phyloP scores from a whole-genome alignment of 164 flowering plant genomes.

The Kingdonia uniflora region DNA sequence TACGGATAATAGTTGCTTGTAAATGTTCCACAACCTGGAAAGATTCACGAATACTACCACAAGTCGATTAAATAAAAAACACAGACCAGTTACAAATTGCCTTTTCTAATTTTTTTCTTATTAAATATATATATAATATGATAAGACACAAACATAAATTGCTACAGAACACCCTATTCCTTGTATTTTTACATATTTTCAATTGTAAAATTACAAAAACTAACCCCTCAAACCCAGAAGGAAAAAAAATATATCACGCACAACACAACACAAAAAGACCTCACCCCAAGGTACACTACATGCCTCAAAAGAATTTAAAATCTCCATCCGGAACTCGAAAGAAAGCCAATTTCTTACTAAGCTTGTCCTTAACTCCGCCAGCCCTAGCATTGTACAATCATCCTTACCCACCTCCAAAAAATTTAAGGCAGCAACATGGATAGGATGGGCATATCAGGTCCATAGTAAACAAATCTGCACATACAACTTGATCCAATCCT shows the following conservation, averaged over 20 bases:
- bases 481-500: conserved; percentile 15
- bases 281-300: conserved; percentile 20
- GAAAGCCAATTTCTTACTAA: conserved; percentile 24
- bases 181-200: conserved; percentile 13
- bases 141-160: conserved; percentile 8
- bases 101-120: conserved; percentile 6
- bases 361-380: conserved; percentile 35
- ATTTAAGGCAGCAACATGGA: conserved; percentile 17
- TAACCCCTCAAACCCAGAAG: conserved; percentile 14
- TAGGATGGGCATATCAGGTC: conserved; percentile 26
- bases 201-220: conserved; percentile 25
- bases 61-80: too few species aligned
- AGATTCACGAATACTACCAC: too few species aligned
- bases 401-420: conserved; percentile 18
- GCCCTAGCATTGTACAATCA: conserved; percentile 44
- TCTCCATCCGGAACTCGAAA: conserved; percentile 21
- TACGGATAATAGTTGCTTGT: too few species aligned
- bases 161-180: conserved; percentile 14
- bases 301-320: conserved; percentile 40
- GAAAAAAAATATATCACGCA: not conserved
- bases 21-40: too few species aligned
- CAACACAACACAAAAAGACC: conserved; percentile 9
- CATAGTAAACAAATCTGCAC: conserved; percentile 28
- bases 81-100: too few species aligned
- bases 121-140: conserved; percentile 15